Evolutionary conservation across 345 rosid species (phyloP).

Genomic region (Euphorbia pulcherrima): DNA sequence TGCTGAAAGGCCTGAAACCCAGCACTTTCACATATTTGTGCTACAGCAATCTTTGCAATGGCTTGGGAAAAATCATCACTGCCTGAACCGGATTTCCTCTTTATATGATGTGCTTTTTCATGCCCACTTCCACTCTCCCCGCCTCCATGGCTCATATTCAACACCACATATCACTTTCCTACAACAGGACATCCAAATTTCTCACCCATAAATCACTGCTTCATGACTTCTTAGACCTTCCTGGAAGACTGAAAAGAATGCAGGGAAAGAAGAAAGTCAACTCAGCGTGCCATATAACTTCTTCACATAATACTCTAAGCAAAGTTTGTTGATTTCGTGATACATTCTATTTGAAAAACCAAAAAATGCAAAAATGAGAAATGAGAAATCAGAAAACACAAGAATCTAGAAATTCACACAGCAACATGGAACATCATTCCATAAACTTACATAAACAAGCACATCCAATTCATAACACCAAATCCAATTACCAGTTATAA

Average conservation of each 20-base stretch:
- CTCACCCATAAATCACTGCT: conserved; percentile 11
- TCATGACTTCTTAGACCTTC: conserved; percentile 1
- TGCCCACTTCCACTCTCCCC: conserved; percentile 50
- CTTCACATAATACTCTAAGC: neutral
- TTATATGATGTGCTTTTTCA: conserved; percentile 24
- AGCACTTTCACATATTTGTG: conserved; percentile 63
- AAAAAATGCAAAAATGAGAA: no score
- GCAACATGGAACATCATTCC: neutral
- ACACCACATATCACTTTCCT: conserved; percentile 54
- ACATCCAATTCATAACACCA: neutral
- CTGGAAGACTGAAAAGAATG: neutral
- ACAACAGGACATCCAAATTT: conserved; percentile 22
- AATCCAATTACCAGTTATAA: neutral
- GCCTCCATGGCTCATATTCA: conserved; percentile 88
- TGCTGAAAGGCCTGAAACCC: conserved; percentile 77
- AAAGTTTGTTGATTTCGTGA: neutral
- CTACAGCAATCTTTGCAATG: conserved; percentile 57
- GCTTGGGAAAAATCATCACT: conserved; percentile 49
- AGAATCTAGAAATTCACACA: neutral
- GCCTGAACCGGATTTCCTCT: conserved; percentile 33
- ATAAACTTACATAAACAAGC: neutral
- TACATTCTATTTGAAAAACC: neutral
- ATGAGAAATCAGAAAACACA: neutral
- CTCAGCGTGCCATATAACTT: neutral
- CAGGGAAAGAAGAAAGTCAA: neutral